Base-by-base conservation (phyloP, 495 filamentous ascomycete species). In the Chaetomium cochliodes region DNA sequence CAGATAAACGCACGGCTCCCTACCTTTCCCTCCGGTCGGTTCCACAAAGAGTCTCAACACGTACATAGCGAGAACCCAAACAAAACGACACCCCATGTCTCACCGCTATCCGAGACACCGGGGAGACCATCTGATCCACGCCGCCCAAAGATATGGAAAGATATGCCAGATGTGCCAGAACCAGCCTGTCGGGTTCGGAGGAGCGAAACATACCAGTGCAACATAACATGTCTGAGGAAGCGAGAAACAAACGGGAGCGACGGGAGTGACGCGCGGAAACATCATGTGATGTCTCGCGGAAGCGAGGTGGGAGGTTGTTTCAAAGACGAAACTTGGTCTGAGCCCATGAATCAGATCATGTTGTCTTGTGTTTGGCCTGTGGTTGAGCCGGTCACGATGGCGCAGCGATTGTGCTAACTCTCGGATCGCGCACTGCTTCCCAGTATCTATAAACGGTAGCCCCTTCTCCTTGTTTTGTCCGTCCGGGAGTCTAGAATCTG, bases 251-350 rank as follows among this genome's bases (percentile, higher is more conserved):
- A 30, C 25, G 23, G 30, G 49, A 25, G 20, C 28, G 28, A 6
- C 28, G 28, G 28, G 28, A 30, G 3, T 33, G 56, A 20, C 23
- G 25, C 41, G 28, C 28, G 28, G 28, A 20, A 2, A 18, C 20
- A 26, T 44, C 57, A 59, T 59, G 46, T 51, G 26, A 51, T 39
- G 58, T 26, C n/a, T 26, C 15, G 58, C 1, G 28, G 44, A 37
- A 37, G 42, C 25, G 41, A 59, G 57, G 25, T 46, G 26, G 55
- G 2, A 4, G 28, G 28, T 2, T 50, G 58, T 60, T 60, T 39
- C 46, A 60, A 3, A 23, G 44, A 16, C 37, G 7, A 47, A n/a
- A 42, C 55, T 7, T 44, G 4, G 25, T 26, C 37, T 39, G 8
- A 13, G 42, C 37, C 33, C 6, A 6, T 2, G 28, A 30, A 30